These are phyloP conservation scores for Sutorius australiensis DNA, from an alignment of 768 basidiomycete genomes.

Conservation along the genomic window DNA sequence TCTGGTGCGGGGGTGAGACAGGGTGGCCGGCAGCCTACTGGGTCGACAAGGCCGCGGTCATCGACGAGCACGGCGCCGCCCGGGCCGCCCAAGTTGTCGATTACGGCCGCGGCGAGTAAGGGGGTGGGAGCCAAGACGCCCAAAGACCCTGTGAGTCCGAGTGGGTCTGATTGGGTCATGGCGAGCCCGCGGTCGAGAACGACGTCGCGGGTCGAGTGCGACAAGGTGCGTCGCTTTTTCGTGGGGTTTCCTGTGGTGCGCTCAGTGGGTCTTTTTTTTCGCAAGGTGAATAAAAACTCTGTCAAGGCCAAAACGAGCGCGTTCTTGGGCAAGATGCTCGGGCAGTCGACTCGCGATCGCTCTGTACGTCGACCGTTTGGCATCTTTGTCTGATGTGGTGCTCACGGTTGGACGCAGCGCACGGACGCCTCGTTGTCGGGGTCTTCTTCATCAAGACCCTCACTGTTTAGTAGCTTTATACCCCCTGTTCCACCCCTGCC, in stretches of 20 bases:
- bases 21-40: constrained; percentile 19
- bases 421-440: constrained; percentile 44
- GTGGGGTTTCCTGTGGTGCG: neutral
- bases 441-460: constrained; percentile 24
- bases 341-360: constrained; percentile 63
- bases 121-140: constrained; percentile 11
- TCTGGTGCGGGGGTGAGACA: too few relatives aligned
- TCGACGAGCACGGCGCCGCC: constrained; percentile 37
- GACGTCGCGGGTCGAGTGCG: constrained; percentile 38
- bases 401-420: constrained; percentile 40
- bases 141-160: constrained; percentile 33
- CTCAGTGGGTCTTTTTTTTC: neutral
- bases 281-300: constrained; percentile 47
- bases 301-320: constrained; percentile 78
- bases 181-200: constrained; percentile 44
- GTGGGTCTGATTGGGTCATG: constrained; percentile 45
- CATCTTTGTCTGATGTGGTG: constrained; percentile 1
- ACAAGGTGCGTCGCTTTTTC: constrained; percentile 41
- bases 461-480: constrained; percentile 36
- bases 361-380: constrained; percentile 44
- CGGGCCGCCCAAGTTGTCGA: constrained; percentile 34
- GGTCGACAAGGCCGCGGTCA: constrained; percentile 38
- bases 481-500: constrained; percentile 49
- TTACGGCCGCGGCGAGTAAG: constrained; percentile 30
- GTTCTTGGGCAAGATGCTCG: constrained; percentile 76